phyloP scores from a whole-genome alignment of 371 early-diverging fungal species.

The Mucor sp. region DNA sequence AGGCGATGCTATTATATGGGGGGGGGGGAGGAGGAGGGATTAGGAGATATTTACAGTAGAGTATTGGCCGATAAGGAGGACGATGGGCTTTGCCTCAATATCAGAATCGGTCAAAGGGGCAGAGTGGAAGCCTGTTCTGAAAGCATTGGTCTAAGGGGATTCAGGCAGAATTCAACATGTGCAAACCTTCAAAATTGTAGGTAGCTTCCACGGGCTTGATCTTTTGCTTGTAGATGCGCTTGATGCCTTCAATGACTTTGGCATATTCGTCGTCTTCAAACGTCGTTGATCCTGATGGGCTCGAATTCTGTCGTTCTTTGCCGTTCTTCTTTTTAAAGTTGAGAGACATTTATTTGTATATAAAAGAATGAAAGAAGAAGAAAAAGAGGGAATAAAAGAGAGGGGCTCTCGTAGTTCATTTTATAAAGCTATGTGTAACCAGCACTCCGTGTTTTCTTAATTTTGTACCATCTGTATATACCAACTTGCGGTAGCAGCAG shows the following conservation, averaged over 20 bases:
- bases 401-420: conserved; percentile 1
- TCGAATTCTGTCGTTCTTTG: conserved; percentile 8
- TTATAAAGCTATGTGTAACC: background rate
- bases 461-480: too few relatives aligned
- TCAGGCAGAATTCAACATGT: background rate
- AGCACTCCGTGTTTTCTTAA: background rate
- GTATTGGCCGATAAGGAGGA: conserved; percentile 85
- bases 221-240: conserved; percentile 70
- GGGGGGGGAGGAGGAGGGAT: too few relatives aligned
- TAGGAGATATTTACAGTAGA: conserved; percentile 56
- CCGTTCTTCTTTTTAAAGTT: conserved; percentile 8
- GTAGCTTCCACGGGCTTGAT: conserved; percentile 75
- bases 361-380: background rate
- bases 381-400: background rate
- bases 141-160: background rate
- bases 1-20: too few relatives aligned
- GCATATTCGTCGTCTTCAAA: conserved; percentile 55
- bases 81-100: conserved; percentile 85
- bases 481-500: too few relatives aligned
- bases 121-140: conserved; percentile 66
- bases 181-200: conserved; percentile 73
- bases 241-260: conserved; percentile 67
- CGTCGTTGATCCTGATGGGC: background rate
- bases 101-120: conserved; percentile 78
- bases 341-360: conserved; percentile 7